Evolutionary conservation across 495 filamentous ascomycete species (phyloP).

Genomic region (Schizothecium vesticola): DNA sequence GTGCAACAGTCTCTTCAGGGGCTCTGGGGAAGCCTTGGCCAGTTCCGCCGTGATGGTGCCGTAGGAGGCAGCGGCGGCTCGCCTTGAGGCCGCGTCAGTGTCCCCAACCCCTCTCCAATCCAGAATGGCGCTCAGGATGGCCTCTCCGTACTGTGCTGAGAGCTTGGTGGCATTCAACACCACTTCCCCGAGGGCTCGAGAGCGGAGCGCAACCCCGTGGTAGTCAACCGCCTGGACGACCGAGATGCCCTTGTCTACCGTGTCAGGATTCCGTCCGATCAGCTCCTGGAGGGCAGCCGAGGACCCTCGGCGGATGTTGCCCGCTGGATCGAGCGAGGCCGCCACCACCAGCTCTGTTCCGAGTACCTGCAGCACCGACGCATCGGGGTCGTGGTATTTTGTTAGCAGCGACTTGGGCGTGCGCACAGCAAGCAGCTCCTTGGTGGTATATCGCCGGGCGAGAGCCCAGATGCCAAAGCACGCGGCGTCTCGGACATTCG

Average conservation of each 20-base stretch:
- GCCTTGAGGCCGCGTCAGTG: constrained; percentile 63
- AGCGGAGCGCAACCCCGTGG: constrained; percentile 81
- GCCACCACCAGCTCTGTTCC: constrained; percentile 74
- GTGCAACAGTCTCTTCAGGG: constrained; percentile 23
- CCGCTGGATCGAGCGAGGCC: constrained; percentile 81
- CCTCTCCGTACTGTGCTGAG: constrained; percentile 61
- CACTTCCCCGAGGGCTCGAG: constrained; percentile 72
- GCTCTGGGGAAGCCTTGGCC: constrained; percentile 12
- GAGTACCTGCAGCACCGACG: constrained; percentile 65
- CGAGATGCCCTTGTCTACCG: constrained; percentile 69
- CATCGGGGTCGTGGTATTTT: constrained; percentile 25
- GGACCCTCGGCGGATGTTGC: constrained; percentile 86
- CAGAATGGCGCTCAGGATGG: constrained; percentile 64
- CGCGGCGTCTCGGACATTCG: constrained; percentile 92
- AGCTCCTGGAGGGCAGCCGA: constrained; percentile 94
- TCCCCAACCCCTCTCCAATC: constrained; percentile 84
- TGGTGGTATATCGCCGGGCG: constrained; percentile 77
- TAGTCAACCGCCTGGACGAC: constrained; percentile 90
- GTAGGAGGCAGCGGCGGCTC: constrained; percentile 64
- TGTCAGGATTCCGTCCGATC: constrained; percentile 86
- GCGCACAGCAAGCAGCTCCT: constrained; percentile 63
- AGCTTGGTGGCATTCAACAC: constrained; percentile 60
- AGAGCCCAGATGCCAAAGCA: constrained; percentile 94
- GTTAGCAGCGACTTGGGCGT: constrained; percentile 29
- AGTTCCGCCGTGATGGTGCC: constrained; percentile 51